These are phyloP conservation scores for Tricharina praecox DNA, from an alignment of 495 filamentous ascomycete genomes.

Conservation along the genomic window DNA sequence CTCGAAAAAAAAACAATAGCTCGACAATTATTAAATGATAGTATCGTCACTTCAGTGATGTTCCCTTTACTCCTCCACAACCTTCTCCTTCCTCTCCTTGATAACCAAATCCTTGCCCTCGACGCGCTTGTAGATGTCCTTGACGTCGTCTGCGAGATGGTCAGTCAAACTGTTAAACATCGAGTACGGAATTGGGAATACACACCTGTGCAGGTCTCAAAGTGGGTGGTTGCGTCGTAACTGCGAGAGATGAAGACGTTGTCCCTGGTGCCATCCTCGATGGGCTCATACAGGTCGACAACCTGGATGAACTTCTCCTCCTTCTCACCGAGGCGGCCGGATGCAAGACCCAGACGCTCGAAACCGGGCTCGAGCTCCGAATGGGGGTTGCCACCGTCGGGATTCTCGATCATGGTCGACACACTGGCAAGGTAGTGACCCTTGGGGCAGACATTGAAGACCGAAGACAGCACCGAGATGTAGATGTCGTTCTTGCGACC, in stretches of 20 bases:
- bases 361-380: slow-evolving; percentile 86
- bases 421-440: slow-evolving; percentile 98
- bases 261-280: slow-evolving; percentile 71
- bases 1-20: background rate
- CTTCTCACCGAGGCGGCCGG: slow-evolving; percentile 80
- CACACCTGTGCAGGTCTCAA: slow-evolving; percentile 71
- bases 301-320: slow-evolving; percentile 55
- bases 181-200: background rate
- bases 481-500: slow-evolving; percentile 96
- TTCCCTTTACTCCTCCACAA: slow-evolving; percentile 12
- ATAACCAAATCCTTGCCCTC: slow-evolving; percentile 69
- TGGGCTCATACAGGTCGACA: slow-evolving; percentile 60
- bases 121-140: slow-evolving; percentile 77
- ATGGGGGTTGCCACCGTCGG: slow-evolving; percentile 71
- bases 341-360: slow-evolving; percentile 68
- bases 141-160: slow-evolving; percentile 59
- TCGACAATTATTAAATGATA: slow-evolving; percentile 5
- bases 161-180: background rate
- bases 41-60: too few relatives aligned
- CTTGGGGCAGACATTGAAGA: slow-evolving; percentile 97
- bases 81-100: slow-evolving; percentile 23
- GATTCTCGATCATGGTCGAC: slow-evolving; percentile 76
- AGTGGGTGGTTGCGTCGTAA: slow-evolving; percentile 95
- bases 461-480: slow-evolving; percentile 85
- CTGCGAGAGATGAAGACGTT: slow-evolving; percentile 96